phyloP scores from a whole-genome alignment of 371 early-diverging fungal species.

The Apophysomyces ossiformis region DNA sequence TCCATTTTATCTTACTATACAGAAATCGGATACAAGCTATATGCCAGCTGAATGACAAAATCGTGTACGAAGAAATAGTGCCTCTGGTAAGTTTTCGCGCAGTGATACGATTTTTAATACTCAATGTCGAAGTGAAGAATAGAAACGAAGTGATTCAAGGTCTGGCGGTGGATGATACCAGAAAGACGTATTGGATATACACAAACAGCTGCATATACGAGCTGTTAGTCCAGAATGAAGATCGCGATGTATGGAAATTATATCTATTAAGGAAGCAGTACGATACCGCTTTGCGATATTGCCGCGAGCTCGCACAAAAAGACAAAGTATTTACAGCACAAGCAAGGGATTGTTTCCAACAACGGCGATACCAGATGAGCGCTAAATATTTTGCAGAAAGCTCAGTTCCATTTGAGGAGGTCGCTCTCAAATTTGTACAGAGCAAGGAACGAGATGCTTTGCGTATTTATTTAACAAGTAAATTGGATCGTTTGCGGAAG shows the following conservation, averaged over 20 bases:
- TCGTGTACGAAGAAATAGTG: slow-evolving; percentile 78
- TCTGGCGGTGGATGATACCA: slow-evolving; percentile 70
- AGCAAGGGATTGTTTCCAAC: slow-evolving; percentile 80
- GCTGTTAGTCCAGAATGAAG: slow-evolving; percentile 84
- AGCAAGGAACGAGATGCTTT: slow-evolving; percentile 74
- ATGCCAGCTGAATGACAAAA: slow-evolving; percentile 71
- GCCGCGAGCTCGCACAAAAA: slow-evolving; percentile 70
- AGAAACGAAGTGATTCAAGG: slow-evolving; percentile 58
- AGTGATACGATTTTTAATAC: background rate
- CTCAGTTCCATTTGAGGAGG: slow-evolving; percentile 80
- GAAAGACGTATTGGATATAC: slow-evolving; percentile 86
- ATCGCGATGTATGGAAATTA: slow-evolving; percentile 87
- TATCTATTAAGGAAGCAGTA: slow-evolving; percentile 75
- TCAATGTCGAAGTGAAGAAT: slow-evolving; percentile 23
- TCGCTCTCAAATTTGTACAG: slow-evolving; percentile 78
- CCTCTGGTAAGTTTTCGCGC: slow-evolving; percentile 50
- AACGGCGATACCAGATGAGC: slow-evolving; percentile 67
- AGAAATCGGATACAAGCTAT: slow-evolving; percentile 71
- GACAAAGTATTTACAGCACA: slow-evolving; percentile 77
- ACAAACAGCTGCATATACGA: slow-evolving; percentile 82
- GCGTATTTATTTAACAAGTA: slow-evolving; percentile 68
- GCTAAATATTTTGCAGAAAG: slow-evolving; percentile 85
- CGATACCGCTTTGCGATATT: slow-evolving; percentile 71
- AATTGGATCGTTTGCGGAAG: slow-evolving; percentile 58
- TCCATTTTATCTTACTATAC: slow-evolving; percentile 83